Conservation (phyloP, 306 rosid genomes). For the Trifolium fragiferum region DNA sequence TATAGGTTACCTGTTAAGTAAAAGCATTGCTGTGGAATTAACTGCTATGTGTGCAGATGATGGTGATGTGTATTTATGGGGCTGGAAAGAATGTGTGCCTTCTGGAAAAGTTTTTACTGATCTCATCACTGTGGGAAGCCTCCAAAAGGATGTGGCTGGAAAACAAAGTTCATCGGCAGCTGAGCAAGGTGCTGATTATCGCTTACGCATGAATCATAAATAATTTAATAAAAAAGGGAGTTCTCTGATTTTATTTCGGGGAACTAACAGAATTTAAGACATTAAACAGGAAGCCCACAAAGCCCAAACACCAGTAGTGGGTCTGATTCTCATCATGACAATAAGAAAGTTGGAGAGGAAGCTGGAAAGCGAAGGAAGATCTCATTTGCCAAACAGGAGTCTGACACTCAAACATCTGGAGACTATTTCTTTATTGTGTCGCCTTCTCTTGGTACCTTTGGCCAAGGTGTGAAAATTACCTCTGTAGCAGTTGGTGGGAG, state of each 20-base stretch:
- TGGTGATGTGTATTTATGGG: slow-evolving; percentile 88
- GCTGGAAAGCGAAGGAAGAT: slow-evolving; percentile 71
- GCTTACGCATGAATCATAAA: slow-evolving; percentile 19
- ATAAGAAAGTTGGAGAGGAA: slow-evolving; percentile 68
- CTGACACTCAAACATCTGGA: slow-evolving; percentile 64
- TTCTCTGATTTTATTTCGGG: slow-evolving; percentile 42
- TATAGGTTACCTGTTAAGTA: slow-evolving; percentile 14
- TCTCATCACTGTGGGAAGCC: slow-evolving; percentile 53
- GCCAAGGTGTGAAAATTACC: slow-evolving; percentile 68
- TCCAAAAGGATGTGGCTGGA: slow-evolving; percentile 55
- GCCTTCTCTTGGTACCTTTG: slow-evolving; percentile 69
- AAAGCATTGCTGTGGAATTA: slow-evolving; percentile 22
- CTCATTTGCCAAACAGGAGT: slow-evolving; percentile 60
- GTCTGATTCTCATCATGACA: slow-evolving; percentile 61
- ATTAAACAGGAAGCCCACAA: slow-evolving; percentile 60
- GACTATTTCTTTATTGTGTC: slow-evolving; percentile 67
- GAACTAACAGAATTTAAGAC: slow-evolving; percentile 46
- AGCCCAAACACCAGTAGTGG: slow-evolving; percentile 62
- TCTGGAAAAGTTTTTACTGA: slow-evolving; percentile 67
- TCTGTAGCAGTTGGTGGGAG: slow-evolving; percentile 91
- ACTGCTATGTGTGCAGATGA: slow-evolving; percentile 49
- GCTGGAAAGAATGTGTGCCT: slow-evolving; percentile 95
- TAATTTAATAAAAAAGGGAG: slow-evolving; percentile 33
- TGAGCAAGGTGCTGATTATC: slow-evolving; percentile 65
- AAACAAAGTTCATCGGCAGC: slow-evolving; percentile 54